Evolutionary conservation across 2,329 filamentous ascomycete species (phyloP).

Genomic region (Xylaria sp.): DNA sequence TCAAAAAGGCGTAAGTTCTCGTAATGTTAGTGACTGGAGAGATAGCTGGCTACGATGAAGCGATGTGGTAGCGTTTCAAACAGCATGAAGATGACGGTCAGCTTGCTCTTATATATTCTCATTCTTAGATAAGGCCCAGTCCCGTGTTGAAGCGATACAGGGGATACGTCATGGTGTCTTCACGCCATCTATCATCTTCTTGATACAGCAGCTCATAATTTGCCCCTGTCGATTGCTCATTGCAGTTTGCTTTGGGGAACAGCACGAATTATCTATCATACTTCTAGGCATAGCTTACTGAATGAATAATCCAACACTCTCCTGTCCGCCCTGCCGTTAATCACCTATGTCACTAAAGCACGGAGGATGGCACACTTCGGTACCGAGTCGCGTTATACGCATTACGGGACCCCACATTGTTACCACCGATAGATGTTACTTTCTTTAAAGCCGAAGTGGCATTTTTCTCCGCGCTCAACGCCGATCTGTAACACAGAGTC

Average conservation of each 20-base stretch:
- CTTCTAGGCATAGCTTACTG: too few relatives aligned
- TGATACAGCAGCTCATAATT: too few relatives aligned
- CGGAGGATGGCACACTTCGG: not conserved
- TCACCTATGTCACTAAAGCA: not conserved
- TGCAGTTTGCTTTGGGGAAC: too few relatives aligned
- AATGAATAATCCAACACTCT: too few relatives aligned
- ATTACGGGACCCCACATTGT: not conserved
- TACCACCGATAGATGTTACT: constrained; percentile 9
- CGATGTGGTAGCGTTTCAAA: not conserved
- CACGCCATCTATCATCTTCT: not conserved
- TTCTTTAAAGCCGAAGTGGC: constrained; percentile 8
- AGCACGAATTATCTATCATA: too few relatives aligned
- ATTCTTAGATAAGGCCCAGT: not conserved
- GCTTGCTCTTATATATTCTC: constrained; percentile 20
- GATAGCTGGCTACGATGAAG: not conserved
- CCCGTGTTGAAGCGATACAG: not conserved
- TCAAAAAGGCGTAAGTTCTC: not conserved
- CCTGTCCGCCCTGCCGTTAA: not conserved
- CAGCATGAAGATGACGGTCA: not conserved
- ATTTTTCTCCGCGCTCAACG: constrained; percentile 17
- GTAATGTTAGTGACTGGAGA: not conserved
- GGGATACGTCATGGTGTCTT: not conserved
- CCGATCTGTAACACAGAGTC: not conserved
- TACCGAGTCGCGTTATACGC: not conserved
- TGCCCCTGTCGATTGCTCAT: too few relatives aligned